Evolutionary conservation across 2,329 filamentous ascomycete genomes (phyloP).

Genomic region (Colletotrichum kahawae): DNA sequence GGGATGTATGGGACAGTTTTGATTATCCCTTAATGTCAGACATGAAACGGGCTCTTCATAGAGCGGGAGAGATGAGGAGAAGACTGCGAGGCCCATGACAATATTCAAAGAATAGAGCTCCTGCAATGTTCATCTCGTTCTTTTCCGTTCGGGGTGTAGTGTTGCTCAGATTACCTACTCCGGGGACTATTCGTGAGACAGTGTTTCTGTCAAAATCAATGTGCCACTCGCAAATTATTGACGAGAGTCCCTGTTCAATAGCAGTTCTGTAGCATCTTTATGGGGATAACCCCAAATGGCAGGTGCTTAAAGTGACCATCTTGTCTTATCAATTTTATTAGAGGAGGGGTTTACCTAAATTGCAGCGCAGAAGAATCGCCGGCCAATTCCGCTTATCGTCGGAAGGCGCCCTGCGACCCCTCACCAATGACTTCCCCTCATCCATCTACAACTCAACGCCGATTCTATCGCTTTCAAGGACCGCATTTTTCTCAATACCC

Average conservation of each 20-base stretch:
- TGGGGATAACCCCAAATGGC: background rate
- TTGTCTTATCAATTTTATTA: background rate
- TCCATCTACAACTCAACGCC: background rate
- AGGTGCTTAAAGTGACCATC: background rate
- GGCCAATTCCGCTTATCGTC: background rate
- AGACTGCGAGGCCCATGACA: background rate
- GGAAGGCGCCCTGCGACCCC: background rate
- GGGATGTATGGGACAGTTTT: background rate
- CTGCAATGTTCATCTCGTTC: background rate
- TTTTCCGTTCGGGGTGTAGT: background rate
- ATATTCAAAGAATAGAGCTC: background rate
- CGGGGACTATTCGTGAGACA: rapidly evolving
- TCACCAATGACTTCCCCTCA: background rate
- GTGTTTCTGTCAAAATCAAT: background rate
- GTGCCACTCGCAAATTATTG: background rate
- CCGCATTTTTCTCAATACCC: background rate
- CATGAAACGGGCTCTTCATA: background rate
- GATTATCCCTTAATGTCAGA: background rate
- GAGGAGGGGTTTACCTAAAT: background rate
- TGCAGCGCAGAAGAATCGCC: background rate
- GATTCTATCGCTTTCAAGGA: background rate
- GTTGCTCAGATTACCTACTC: rapidly evolving
- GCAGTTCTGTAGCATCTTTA: background rate
- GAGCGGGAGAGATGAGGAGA: background rate
- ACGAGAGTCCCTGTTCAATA: background rate